Base-by-base conservation (phyloP, 1,284 basidiomycete species). In the Xerocomus minutiporus region DNA sequence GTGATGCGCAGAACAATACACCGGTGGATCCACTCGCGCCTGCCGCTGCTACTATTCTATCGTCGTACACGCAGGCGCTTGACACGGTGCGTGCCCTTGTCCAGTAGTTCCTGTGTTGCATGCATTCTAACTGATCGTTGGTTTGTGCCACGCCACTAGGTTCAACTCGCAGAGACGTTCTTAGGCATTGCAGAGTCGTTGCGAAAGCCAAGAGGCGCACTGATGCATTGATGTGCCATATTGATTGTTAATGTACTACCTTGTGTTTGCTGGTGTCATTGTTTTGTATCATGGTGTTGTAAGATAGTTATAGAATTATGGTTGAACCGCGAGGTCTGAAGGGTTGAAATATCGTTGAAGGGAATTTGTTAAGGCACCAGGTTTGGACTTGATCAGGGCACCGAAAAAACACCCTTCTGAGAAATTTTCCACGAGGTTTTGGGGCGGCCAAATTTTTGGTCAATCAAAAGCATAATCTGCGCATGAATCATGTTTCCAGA, bases 121-220 rank as follows among this genome's bases (percentile, higher is more conserved):
- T 31, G 5, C 4, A 25, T 25, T 15, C 45, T 41, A 8, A 29
- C 4, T 1, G 12, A 8, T 1, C 42, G 17, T 36, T 4, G n/a
- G 5, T 15, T 13, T 34, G 9, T 15, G 8, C 13, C 5, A 8
- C 1, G 2, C 11, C 12, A n/a, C 39, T 44, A 83, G 81, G 71
- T 83, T 23, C 74, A 75, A 57, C 75, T 84, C 0, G 75, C 82
- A 0, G 71, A 81, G 53, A 81, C 83, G 0, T 85, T 85, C 74
- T 64, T 84, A n/a, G 78, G 77, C 8, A 75, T 84, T 39, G 81
- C 81, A 0, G 78, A 81, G 34, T 83, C 81, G 8, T 62, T 84
- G 65, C 68, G 74, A 56, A 84, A 81, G 59, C 76, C 80, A 0
- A 69, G 81, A 55, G 82, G 78, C 48, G 69, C 75, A 13, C 57